phyloP scores from a whole-genome alignment of 2,329 filamentous ascomycete genomes.

The Neophaeococcomyces aloes region DNA sequence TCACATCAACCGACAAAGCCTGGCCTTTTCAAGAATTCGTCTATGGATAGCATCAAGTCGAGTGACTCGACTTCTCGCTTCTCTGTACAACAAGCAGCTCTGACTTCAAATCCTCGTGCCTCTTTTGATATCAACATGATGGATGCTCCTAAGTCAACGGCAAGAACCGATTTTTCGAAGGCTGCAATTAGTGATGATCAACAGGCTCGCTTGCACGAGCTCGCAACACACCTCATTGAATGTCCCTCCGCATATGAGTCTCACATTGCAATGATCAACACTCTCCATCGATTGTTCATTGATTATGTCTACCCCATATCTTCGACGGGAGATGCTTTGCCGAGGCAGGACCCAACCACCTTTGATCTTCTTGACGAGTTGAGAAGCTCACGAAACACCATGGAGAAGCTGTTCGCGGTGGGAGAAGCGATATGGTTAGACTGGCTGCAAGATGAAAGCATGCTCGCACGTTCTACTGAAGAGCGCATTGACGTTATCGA shows the following conservation, averaged over 20 bases:
- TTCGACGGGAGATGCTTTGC: constrained; percentile 28
- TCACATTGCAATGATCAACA: constrained; percentile 36
- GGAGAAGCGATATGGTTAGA: constrained; percentile 54
- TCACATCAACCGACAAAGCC: constrained; percentile 34
- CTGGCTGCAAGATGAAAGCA: constrained; percentile 53
- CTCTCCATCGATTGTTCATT: constrained; percentile 38
- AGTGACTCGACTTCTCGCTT: constrained; percentile 8
- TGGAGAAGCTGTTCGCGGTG: constrained; percentile 53
- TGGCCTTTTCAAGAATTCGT: constrained; percentile 24
- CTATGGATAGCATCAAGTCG: constrained; percentile 3
- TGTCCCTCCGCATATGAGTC: constrained; percentile 39
- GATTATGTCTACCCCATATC: constrained; percentile 37
- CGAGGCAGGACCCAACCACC: constrained; percentile 33
- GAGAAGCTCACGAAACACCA: constrained; percentile 42
- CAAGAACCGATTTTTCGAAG: constrained; percentile 31
- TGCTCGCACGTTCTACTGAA: constrained; percentile 45
- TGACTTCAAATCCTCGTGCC: constrained; percentile 26
- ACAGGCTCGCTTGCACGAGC: constrained; percentile 31
- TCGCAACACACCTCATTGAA: constrained; percentile 34
- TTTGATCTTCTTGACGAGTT: constrained; percentile 40
- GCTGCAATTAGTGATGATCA: constrained; percentile 33
- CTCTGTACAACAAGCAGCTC: constrained; percentile 11
- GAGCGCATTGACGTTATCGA: constrained; percentile 51
- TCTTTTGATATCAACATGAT: constrained; percentile 38
- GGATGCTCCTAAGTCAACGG: constrained; percentile 31